phyloP scores from a whole-genome alignment of 179 eudicot genomes.

The Spinacia oleracea region DNA sequence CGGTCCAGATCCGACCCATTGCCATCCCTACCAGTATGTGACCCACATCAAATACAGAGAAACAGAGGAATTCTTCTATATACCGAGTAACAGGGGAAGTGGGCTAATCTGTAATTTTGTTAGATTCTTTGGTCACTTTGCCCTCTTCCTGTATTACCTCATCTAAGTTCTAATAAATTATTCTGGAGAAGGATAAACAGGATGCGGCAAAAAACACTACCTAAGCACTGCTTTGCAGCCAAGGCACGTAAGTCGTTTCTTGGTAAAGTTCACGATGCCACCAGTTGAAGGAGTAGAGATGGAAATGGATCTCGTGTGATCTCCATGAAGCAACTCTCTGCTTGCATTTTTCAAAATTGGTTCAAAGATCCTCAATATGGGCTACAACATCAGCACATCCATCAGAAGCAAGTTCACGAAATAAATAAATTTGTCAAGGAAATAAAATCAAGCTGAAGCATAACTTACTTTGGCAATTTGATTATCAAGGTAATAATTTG shows the following conservation, averaged over 20 bases:
- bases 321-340: conserved; percentile 86
- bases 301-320: conserved; percentile 92
- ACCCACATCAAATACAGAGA: not conserved
- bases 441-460: conserved; percentile 10
- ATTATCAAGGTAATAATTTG: conserved; percentile 93
- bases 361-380: conserved; percentile 93
- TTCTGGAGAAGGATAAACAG: not conserved
- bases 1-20: no score
- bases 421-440: not conserved
- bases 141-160: no score
- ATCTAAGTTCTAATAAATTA: no score
- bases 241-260: conserved; percentile 86
- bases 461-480: conserved; percentile 87
- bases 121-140: no score
- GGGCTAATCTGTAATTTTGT: no score
- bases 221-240: conserved; percentile 95
- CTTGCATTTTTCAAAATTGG: conserved; percentile 93
- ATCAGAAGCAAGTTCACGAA: conserved; percentile 24
- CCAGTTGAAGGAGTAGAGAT: conserved; percentile 91
- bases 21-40: not conserved
- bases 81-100: no score
- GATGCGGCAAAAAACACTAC: conserved; percentile 35
- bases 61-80: no score
- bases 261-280: conserved; percentile 97
- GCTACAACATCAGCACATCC: conserved; percentile 56